Evolutionary conservation across 495 filamentous ascomycete genomes (phyloP).

Genomic region (Penicillium roqueforti): DNA sequence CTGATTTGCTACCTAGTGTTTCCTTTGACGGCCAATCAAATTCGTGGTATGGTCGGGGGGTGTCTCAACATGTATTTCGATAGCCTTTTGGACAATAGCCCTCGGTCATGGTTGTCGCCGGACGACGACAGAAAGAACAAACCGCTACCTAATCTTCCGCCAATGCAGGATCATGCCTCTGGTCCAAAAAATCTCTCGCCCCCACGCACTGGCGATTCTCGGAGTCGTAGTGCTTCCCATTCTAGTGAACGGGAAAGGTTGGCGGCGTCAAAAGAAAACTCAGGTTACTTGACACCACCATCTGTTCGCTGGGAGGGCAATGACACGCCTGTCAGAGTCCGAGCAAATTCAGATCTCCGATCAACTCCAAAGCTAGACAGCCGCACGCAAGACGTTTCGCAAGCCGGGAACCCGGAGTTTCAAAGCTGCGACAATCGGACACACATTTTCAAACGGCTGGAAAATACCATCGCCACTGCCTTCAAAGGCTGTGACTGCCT

Average conservation of each 20-base stretch:
- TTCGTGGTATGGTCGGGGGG: slow-evolving; percentile 48
- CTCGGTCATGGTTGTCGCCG: slow-evolving; percentile 11
- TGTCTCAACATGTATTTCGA: slow-evolving; percentile 53
- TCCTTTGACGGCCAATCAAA: slow-evolving; percentile 45
- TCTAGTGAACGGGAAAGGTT: slow-evolving; percentile 20
- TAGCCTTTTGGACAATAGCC: slow-evolving; percentile 22
- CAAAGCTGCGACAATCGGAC: slow-evolving; percentile 23
- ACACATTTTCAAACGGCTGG: slow-evolving; percentile 62
- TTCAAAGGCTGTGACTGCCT: slow-evolving; percentile 68
- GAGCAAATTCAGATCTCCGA: slow-evolving; percentile 32
- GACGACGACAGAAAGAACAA: slow-evolving; percentile 17
- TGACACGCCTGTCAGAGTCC: slow-evolving; percentile 22
- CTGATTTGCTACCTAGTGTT: slow-evolving; percentile 23
- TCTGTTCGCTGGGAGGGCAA: slow-evolving; percentile 17
- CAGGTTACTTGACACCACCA: slow-evolving; percentile 14
- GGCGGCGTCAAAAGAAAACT: slow-evolving; percentile 16
- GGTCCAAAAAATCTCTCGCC: slow-evolving; percentile 17
- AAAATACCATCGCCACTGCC: slow-evolving; percentile 67
- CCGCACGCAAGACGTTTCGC: slow-evolving; percentile 16
- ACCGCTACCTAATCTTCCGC: not conserved
- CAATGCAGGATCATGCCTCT: not conserved
- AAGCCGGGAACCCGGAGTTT: slow-evolving; percentile 13
- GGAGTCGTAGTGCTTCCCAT: slow-evolving; percentile 31
- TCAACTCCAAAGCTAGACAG: slow-evolving; percentile 19
- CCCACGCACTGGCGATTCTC: slow-evolving; percentile 21